Conservation (phyloP, 768 basidiomycete species). For the Lactarius indigo region DNA sequence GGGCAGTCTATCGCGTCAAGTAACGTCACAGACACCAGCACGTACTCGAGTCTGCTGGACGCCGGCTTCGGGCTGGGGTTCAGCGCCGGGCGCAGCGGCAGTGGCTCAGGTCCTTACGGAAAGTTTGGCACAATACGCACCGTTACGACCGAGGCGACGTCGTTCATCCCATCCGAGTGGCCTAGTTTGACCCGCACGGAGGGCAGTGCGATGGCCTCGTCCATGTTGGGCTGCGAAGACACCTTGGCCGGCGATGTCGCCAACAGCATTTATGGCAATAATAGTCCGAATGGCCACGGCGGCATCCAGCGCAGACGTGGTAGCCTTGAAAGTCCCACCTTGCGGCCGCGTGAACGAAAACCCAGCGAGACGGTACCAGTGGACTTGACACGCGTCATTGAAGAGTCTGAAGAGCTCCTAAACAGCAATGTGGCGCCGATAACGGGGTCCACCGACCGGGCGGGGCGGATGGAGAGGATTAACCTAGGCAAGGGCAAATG, state of each 20-base stretch:
- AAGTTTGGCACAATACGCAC: constrained; percentile 79
- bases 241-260: constrained; percentile 36
- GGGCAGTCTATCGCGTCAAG: constrained; percentile 65
- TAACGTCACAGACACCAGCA: constrained; percentile 51
- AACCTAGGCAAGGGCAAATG: constrained; percentile 75
- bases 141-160: constrained; percentile 78
- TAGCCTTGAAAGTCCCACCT: constrained; percentile 27
- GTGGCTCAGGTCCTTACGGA: constrained; percentile 38
- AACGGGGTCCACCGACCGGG: constrained; percentile 30
- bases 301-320: constrained; percentile 14
- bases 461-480: constrained; percentile 39
- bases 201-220: constrained; percentile 45
- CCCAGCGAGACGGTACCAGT: constrained; percentile 58
- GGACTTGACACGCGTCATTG: constrained; percentile 65
- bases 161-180: constrained; percentile 47
- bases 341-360: constrained; percentile 49
- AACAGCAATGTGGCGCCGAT: constrained; percentile 23
- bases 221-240: constrained; percentile 44
- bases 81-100: constrained; percentile 35
- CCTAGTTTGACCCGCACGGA: constrained; percentile 67
- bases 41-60: constrained; percentile 65
- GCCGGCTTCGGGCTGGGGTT: constrained; percentile 26
- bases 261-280: not conserved
- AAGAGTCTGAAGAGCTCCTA: constrained; percentile 55
- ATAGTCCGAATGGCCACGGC: constrained; percentile 4